Evolutionary conservation across 306 rosid genomes (phyloP).

Genomic region (Pachyrhizus erosus): DNA sequence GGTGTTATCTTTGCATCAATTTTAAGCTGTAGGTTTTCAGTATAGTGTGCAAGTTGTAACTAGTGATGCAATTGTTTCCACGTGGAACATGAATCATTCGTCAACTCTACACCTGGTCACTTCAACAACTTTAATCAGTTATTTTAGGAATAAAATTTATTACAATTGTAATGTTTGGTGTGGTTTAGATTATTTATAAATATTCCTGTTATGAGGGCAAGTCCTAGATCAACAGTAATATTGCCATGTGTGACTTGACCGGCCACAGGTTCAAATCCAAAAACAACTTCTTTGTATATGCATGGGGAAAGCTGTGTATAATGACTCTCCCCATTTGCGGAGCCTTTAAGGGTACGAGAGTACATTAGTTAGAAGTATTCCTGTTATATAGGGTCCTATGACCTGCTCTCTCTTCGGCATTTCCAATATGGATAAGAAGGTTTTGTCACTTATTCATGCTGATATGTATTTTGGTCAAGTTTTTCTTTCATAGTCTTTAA

Average conservation of each 20-base stretch:
- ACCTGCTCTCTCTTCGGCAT: neutral
- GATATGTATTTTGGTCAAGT: neutral
- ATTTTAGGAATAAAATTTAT: neutral
- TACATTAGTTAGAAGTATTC: neutral
- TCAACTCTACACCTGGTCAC: neutral
- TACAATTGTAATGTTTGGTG: neutral
- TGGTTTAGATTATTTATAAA: neutral
- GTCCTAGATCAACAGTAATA: neutral
- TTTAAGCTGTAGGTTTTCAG: constrained; percentile 10
- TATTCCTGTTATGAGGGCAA: neutral
- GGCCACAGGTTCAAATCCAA: neutral
- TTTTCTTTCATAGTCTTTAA: neutral
- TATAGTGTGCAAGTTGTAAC: neutral
- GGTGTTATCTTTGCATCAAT: neutral
- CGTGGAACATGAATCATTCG: neutral
- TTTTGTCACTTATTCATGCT: neutral
- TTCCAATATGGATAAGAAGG: neutral
- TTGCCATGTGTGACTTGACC: neutral
- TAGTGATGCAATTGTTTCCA: neutral
- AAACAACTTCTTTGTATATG: neutral
- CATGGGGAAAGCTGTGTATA: neutral
- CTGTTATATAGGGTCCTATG: neutral
- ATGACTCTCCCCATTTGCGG: neutral
- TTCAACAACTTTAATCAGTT: neutral
- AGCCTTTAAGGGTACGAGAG: neutral